Conservation (phyloP, 148 eudicot species). For the Dysphania ambrosioides region DNA sequence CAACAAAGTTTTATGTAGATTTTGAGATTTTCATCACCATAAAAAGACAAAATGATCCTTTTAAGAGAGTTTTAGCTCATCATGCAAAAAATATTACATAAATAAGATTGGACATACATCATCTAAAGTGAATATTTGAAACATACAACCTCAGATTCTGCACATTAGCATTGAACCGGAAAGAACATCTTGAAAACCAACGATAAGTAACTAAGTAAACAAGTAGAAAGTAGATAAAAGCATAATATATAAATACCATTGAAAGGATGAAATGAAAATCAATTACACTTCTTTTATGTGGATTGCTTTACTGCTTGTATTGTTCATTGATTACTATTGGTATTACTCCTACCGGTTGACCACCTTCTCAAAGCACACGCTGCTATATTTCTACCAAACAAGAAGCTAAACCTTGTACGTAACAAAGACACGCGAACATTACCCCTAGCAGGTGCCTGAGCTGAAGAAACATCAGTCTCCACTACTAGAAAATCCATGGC, state of each 20-base stretch:
- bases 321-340: constrained; percentile 30
- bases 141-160: constrained; percentile 16
- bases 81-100: constrained; percentile 19
- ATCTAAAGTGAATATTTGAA: constrained; percentile 8
- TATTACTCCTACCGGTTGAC: constrained; percentile 41
- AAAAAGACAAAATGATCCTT: not conserved
- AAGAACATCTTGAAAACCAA: constrained; percentile 16
- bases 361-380: constrained; percentile 54
- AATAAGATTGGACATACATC: constrained; percentile 4
- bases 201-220: not conserved
- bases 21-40: no score
- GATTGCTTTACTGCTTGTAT: constrained; percentile 18
- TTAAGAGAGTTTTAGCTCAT: not conserved
- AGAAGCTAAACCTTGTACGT: constrained; percentile 50
- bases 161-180: constrained; percentile 13
- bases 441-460: constrained; percentile 31
- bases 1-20: no score
- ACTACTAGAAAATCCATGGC: constrained; percentile 38
- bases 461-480: constrained; percentile 24
- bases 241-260: not conserved
- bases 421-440: constrained; percentile 38
- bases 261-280: constrained; percentile 13
- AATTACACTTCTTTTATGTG: constrained; percentile 17
- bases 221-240: constrained; percentile 15
- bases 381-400: constrained; percentile 47